A percentile compares a stretch with the other conserved stretches of the same genome.
Evolutionary conservation across 75 land plant genomes (phyloP).

Genomic region (Gnetum montanum): DNA sequence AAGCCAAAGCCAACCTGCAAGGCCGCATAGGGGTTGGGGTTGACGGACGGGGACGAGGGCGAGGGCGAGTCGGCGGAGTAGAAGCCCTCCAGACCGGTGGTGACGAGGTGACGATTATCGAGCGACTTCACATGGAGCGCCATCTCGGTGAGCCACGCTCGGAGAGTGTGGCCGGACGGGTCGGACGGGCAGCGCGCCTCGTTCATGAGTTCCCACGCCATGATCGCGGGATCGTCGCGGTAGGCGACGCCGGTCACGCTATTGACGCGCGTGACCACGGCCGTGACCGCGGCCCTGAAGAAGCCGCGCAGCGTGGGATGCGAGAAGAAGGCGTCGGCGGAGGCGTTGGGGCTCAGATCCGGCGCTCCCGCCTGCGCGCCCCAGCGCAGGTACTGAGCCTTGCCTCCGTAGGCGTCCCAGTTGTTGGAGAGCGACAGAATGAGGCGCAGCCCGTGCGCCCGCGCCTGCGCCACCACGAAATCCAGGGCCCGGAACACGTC

Average conservation of each 20-base stretch:
- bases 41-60: constrained; percentile 33
- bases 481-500: constrained; percentile 88
- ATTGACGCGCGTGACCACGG: constrained; percentile 30
- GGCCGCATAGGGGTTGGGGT: constrained; percentile 55
- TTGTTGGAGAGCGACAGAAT: constrained; percentile 70
- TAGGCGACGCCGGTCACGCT: constrained; percentile 26
- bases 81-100: constrained; percentile 69
- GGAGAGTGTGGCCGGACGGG: constrained; percentile 24
- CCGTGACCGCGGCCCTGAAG: constrained; percentile 71
- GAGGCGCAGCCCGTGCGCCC: constrained; percentile 55
- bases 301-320: constrained; percentile 49
- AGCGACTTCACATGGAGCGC: constrained; percentile 67
- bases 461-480: constrained; percentile 76
- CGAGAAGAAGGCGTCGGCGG: constrained; percentile 79
- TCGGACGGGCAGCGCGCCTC: constrained; percentile 31
- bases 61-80: constrained; percentile 55
- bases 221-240: constrained; percentile 36
- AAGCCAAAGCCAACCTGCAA: too few relatives aligned
- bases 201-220: constrained; percentile 53
- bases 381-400: constrained; percentile 84
- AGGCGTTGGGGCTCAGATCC: constrained; percentile 15
- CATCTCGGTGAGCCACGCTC: constrained; percentile 90
- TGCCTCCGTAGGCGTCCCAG: constrained; percentile 90
- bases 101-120: constrained; percentile 60
- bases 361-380: constrained; percentile 57